Evolutionary conservation across 169 alveolate species (phyloP).

Genomic region (Theileria annulata): DNA sequence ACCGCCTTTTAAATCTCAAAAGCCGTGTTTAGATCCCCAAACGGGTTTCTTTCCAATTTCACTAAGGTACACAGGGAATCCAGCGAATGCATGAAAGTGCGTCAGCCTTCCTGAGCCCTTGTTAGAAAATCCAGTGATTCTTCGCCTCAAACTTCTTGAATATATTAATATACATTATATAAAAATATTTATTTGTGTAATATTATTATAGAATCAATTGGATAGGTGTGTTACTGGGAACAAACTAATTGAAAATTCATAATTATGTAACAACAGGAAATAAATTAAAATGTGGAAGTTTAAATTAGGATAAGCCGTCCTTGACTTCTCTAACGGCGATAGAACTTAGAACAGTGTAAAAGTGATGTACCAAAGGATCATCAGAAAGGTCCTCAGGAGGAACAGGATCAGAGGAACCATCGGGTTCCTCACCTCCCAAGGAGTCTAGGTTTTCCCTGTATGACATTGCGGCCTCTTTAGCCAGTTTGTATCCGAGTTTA

Average conservation of each 20-base stretch:
- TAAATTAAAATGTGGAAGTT: neutral
- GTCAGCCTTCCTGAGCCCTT: conserved; percentile 1
- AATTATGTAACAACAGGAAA: neutral
- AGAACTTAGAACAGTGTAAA: conserved; percentile 40
- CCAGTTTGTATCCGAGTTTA: conserved; percentile 67
- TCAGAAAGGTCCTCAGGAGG: conserved; percentile 41
- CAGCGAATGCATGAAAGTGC: conserved; percentile 30
- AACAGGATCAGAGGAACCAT: neutral
- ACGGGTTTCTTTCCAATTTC: neutral
- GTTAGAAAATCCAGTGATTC: neutral
- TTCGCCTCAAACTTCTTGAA: neutral
- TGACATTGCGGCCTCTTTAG: conserved; percentile 51
- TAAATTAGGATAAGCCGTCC: conserved; percentile 17
- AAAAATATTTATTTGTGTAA: no score
- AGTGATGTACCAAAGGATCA: conserved; percentile 47
- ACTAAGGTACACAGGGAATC: conserved; percentile 19
- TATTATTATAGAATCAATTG: no score
- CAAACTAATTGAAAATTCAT: no score
- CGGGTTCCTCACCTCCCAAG: conserved; percentile 63
- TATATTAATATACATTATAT: no score
- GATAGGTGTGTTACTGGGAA: no score
- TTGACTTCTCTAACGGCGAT: conserved; percentile 27
- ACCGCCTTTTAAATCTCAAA: neutral
- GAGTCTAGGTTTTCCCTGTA: conserved; percentile 43
- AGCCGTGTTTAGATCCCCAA: neutral